Evolutionary conservation across 768 basidiomycete species (phyloP), one percentile per base, ranked within the genome.

Genomic region (Ramaria rubella): DNA sequence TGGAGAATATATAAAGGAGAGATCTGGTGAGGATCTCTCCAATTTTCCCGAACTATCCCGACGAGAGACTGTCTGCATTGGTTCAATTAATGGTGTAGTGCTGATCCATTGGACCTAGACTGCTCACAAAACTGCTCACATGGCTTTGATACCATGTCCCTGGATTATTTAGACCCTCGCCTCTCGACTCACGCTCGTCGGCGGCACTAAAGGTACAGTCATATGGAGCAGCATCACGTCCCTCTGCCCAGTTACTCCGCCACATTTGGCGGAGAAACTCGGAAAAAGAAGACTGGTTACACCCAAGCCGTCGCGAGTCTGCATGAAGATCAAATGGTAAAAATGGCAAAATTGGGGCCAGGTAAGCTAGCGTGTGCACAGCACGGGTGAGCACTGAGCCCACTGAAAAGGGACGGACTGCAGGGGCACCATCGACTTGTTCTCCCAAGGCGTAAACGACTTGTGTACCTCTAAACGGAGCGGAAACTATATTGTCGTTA

Each of bases 381-480:
- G 60, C 61, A 60, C 72, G 74, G 5, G 73, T 63, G 6, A 79
- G 49, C 4, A 73, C 5, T 21, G 70, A 62, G 6, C 77, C 77
- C 24, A 72, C 12, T 1, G 76, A 78, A 60, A 76, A 64, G 5
- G 68, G 68, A 17, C 74, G 70, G 17, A 77, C 74, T 14, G 67
- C 60, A 5, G 77, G 77, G 6, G 77, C 72, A 27, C 68, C 66
- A 53, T 70, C 70, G n/a, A 61, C 59, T 29, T 72, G 65, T 62
- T 76, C 75, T 23, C 79, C 77, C 12, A 80, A 68, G 19, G 68
- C 55, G 59, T 79, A 80, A 1, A 78, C 76, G 4, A 74, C 55
- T 57, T 75, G 77, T 0, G 77, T 77, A 9, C 79, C 78, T 45
- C 79, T 65, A 58, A 80, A 77, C 1, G 78, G 77, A 1, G 76